Percentiles rank a stretch among this genome's conserved stretches.
phyloP scores from a whole-genome alignment of 495 filamentous ascomycete genomes.

The Peziza echinospora region DNA sequence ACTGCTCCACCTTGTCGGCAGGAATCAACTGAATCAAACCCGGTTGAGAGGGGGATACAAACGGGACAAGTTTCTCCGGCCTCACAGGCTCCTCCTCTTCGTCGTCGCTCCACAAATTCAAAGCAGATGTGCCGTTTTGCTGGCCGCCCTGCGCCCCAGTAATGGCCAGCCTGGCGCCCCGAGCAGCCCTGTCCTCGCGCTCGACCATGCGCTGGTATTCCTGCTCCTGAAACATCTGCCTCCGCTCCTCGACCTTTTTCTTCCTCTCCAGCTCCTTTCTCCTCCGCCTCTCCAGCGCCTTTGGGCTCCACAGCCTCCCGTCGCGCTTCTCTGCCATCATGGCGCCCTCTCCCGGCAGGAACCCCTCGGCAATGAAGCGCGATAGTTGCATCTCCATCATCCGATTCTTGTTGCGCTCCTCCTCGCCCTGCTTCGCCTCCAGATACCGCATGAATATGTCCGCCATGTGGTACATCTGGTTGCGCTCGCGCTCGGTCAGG shows the following conservation, averaged over 20 bases:
- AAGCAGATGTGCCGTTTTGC: too few species aligned
- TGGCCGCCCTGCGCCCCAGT: too few species aligned
- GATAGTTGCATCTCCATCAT: conserved; percentile 9
- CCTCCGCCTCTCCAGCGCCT: conserved; percentile 1
- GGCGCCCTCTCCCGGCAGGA: conserved; percentile 2
- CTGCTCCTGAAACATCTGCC: conserved; percentile 5
- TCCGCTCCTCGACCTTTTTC: conserved; percentile 7
- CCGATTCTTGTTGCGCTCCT: conserved; percentile 4
- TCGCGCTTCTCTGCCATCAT: conserved; percentile 8
- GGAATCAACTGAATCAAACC: too few species aligned
- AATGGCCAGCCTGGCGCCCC: too few species aligned
- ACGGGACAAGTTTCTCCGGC: too few species aligned
- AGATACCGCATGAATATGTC: conserved; percentile 41
- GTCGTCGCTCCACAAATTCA: too few species aligned
- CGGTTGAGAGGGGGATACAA: too few species aligned
- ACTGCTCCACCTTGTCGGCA: too few species aligned
- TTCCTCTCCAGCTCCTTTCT: conserved; percentile 5
- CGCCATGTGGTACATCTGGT: conserved; percentile 28
- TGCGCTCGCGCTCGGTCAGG: conserved; percentile 21
- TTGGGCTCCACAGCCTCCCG: conserved; percentile 5
- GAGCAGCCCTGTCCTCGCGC: too few species aligned
- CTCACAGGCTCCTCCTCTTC: too few species aligned
- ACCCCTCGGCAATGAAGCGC: conserved; percentile 9
- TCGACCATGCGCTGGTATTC: conserved; percentile 7
- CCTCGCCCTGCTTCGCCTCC: conserved; percentile 18